phyloP scores from a whole-genome alignment of 116 monocot genomes.

The Iris pallida region DNA sequence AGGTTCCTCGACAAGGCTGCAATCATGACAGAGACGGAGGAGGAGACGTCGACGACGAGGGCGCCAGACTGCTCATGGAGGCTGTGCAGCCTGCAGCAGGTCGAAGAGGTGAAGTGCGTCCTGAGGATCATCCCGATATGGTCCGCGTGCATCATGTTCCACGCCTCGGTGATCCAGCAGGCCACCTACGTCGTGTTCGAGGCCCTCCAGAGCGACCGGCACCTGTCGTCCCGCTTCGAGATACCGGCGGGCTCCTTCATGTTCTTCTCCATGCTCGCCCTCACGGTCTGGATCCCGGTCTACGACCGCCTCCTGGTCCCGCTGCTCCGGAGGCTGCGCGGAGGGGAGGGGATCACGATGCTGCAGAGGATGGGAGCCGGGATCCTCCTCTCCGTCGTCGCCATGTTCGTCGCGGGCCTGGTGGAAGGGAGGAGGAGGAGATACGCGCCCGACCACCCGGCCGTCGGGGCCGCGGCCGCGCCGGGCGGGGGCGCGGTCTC shows the following conservation, averaged over 20 bases:
- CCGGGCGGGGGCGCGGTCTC: constrained; percentile 21
- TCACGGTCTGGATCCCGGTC: constrained; percentile 56
- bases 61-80: too few relatives aligned
- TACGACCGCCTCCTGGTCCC: constrained; percentile 69
- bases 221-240: constrained; percentile 35
- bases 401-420: constrained; percentile 40
- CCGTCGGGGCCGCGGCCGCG: neutral
- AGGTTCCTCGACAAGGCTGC: constrained; percentile 71
- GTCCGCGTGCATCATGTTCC: constrained; percentile 35
- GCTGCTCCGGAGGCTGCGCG: constrained; percentile 24
- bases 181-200: constrained; percentile 30
- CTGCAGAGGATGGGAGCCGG: constrained; percentile 73
- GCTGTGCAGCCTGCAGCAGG: constrained; percentile 36
- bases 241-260: constrained; percentile 61
- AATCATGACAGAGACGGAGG: constrained; percentile 13
- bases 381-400: constrained; percentile 24
- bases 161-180: constrained; percentile 16
- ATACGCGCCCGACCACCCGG: constrained; percentile 2
- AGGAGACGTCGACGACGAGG: too few relatives aligned
- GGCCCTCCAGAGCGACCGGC: constrained; percentile 41
- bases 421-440: constrained; percentile 35
- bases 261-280: constrained; percentile 49
- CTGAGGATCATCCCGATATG: constrained; percentile 37
- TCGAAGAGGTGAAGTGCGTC: constrained; percentile 53
- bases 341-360: constrained; percentile 35